phyloP scores from a whole-genome alignment of 73 alveolate species.

The Tetrahymena thermophila region DNA sequence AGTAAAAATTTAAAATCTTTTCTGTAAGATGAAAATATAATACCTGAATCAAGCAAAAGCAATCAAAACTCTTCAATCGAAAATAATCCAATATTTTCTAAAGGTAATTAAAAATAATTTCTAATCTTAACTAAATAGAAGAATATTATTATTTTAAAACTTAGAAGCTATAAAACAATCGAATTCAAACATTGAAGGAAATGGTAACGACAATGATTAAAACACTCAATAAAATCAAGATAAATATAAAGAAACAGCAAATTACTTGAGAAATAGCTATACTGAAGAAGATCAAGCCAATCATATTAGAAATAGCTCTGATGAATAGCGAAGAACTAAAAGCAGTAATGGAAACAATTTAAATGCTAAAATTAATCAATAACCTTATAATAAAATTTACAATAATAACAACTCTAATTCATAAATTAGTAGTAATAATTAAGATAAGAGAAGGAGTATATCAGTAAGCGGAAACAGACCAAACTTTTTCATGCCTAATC shows the following conservation, averaged over 20 bases:
- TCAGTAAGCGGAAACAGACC: background rate
- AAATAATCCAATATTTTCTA: background rate
- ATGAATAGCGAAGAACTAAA: background rate
- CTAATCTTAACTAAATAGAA: no score
- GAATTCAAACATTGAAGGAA: background rate
- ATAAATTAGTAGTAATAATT: background rate
- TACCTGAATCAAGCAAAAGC: background rate
- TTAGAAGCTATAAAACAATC: background rate
- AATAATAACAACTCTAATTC: background rate
- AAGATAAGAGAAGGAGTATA: background rate
- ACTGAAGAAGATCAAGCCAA: background rate
- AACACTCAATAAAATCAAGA: background rate
- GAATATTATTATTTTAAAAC: no score
- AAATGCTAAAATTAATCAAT: background rate
- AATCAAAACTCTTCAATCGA: background rate
- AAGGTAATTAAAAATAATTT: background rate
- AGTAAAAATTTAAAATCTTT: background rate
- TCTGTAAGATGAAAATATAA: background rate
- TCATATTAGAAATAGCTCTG: background rate
- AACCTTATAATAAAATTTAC: background rate
- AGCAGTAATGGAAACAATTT: background rate
- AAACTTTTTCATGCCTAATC: background rate
- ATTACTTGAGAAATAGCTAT: background rate
- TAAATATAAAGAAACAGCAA: background rate
- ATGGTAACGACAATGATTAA: background rate